Percentiles rank a stretch among this genome's conserved stretches.
These are phyloP conservation scores for Rosellinia necatrix DNA, from an alignment of 2,329 filamentous ascomycete species.

Conservation along the genomic window DNA sequence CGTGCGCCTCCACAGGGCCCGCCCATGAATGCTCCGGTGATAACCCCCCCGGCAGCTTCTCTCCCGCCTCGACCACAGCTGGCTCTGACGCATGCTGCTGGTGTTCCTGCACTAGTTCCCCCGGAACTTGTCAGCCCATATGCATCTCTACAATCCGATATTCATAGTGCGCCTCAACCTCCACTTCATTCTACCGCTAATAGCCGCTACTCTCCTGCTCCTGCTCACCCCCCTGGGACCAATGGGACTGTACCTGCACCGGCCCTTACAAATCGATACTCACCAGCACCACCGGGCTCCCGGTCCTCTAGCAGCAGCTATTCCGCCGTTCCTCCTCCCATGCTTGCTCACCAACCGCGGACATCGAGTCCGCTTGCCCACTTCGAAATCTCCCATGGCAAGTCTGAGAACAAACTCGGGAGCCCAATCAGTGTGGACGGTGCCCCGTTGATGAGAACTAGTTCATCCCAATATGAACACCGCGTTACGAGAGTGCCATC, in stretches of 20 bases:
- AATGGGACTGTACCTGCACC: conserved; percentile 46
- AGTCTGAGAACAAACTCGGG: conserved; percentile 39
- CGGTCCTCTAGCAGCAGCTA: conserved; percentile 50
- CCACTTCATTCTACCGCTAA: conserved; percentile 41
- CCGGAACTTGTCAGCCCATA: conserved; percentile 60
- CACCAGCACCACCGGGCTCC: conserved; percentile 50
- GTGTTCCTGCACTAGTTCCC: conserved; percentile 52
- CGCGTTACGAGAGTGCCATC: conserved; percentile 60
- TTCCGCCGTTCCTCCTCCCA: conserved; percentile 48
- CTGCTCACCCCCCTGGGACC: conserved; percentile 46
- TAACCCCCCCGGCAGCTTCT: conserved; percentile 26
- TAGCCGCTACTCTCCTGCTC: conserved; percentile 66
- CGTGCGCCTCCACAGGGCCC: conserved; percentile 39
- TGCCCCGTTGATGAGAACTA: conserved; percentile 53
- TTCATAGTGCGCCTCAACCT: conserved; percentile 39
- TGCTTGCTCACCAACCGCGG: conserved; percentile 63
- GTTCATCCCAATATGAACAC: conserved; percentile 58
- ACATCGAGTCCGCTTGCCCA: conserved; percentile 70
- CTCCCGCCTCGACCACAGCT: conserved; percentile 26
- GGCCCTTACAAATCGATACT: conserved; percentile 57
- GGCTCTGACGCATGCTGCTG: conserved; percentile 35
- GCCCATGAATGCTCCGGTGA: conserved; percentile 32
- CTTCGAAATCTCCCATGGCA: conserved; percentile 59
- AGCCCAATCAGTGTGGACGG: conserved; percentile 46
- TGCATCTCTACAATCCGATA: conserved; percentile 49